Conservation (phyloP, 495 filamentous ascomycete genomes). For the Talaromyces thailandensis region DNA sequence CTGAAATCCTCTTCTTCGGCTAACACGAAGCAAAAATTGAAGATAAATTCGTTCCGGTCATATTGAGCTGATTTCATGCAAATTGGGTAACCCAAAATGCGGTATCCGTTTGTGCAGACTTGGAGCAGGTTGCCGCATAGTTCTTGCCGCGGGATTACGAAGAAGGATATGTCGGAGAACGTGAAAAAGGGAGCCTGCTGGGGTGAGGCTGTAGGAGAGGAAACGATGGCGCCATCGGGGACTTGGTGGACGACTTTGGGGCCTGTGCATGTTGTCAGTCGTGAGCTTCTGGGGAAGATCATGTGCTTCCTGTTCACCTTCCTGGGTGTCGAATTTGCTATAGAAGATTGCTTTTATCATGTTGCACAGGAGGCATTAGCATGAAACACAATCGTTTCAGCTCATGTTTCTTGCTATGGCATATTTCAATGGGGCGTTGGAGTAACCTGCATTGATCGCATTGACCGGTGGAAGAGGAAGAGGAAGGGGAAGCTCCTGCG, state of each 20-base stretch:
- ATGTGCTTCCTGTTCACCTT: conserved; percentile 47
- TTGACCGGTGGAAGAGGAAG: neutral
- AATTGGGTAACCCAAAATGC: conserved; percentile 81
- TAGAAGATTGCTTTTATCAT: conserved; percentile 95
- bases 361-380: conserved; percentile 5
- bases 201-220: conserved; percentile 39
- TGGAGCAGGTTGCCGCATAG: conserved; percentile 80
- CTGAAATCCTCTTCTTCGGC: conserved; percentile 57
- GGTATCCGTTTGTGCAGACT: conserved; percentile 65
- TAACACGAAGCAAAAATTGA: conserved; percentile 90
- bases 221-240: conserved; percentile 61
- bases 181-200: conserved; percentile 60
- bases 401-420: neutral
- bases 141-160: conserved; percentile 85
- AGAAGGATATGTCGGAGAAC: conserved; percentile 74
- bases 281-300: neutral
- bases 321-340: conserved; percentile 79
- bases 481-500: neutral
- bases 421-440: neutral
- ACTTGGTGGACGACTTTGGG: conserved; percentile 57
- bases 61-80: conserved; percentile 71
- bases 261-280: conserved; percentile 39
- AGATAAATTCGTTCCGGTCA: conserved; percentile 91
- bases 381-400: neutral
- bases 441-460: neutral